Base-by-base conservation (phyloP, 73 alveolate genomes). In the Blepharisma japonicum region DNA sequence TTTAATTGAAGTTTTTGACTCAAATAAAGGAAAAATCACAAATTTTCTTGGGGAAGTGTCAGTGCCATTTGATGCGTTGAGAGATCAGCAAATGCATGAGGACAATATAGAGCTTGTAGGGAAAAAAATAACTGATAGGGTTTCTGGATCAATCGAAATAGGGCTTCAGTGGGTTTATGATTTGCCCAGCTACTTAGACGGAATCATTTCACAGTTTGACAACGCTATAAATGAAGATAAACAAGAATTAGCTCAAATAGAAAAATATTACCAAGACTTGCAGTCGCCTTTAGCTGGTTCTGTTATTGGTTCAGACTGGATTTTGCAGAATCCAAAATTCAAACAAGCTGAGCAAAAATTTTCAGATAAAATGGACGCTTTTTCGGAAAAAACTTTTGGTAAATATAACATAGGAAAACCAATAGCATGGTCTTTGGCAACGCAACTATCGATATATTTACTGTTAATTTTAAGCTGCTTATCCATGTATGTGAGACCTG, bases 121-220 rank as follows among this genome's bases (percentile, higher is more conserved):
- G 11, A n/a, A 25, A 25, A 14, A 11, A 14, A 53, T 14, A 14
- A 39, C 74, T 18, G 74, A 25, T 18, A 61, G 46, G 47, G 46
- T 61, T 9, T 9, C 38, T 14, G 74, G 74, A 4, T 14, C 18
- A 61, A 14, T 61, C 46, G n/a, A 14, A 20, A 25, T 61, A 39
- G 46, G 50, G n/a, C 47, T 61, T 20, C 74, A 61, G 23, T 61
- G 74, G 74, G 23, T 61, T 9, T 39, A 61, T 39, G 74, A 61
- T 25, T 61, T 61, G 18, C 74, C 74, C 2, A 61, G 74, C 23
- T 61, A 61, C 47, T 61, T 61, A 61, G 74, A 61, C 0, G 18
- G 47, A 2, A 8, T 61, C 2, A 61, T 61, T 39, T 14, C 39
- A 61, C 47, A 61, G 18, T 61, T 14, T 25, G 74, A 61, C 2